These are phyloP conservation scores for Castanea mollissima DNA, from an alignment of 306 rosid species.

Conservation along the genomic window DNA sequence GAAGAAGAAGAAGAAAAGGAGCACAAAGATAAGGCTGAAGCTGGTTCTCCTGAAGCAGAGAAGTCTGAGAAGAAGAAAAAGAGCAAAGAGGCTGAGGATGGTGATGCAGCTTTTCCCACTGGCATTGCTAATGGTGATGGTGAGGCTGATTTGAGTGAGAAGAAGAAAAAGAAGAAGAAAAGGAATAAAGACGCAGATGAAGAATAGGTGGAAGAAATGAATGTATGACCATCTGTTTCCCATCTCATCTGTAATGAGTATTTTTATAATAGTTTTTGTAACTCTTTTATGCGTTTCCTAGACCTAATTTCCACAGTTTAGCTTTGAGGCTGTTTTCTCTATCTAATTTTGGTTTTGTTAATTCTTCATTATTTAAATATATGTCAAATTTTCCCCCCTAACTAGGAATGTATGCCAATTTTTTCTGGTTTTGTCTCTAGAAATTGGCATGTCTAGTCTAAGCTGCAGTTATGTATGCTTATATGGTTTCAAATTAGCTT, in stretches of 20 bases:
- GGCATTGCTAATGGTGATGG: constrained; percentile 27
- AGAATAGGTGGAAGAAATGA: constrained; percentile 27
- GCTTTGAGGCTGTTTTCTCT: not conserved
- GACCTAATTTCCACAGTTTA: constrained; percentile 13
- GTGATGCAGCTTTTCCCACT: not conserved
- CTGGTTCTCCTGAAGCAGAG: constrained; percentile 38
- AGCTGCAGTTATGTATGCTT: not conserved
- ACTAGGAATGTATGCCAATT: not conserved
- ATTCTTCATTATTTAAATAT: not conserved
- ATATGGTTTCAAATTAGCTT: not conserved
- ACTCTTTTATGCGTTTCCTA: constrained; percentile 10
- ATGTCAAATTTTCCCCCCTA: not conserved
- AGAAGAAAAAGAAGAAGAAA: constrained; percentile 59
- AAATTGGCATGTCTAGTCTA: not conserved
- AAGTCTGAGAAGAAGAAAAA: constrained; percentile 69
- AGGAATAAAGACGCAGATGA: constrained; percentile 50
- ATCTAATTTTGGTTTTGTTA: not conserved
- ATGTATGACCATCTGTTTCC: constrained; percentile 4
- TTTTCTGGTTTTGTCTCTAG: not conserved
- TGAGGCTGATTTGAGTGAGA: constrained; percentile 52
- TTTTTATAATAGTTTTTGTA: not conserved
- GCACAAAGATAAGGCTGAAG: constrained; percentile 38
- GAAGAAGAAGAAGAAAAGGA: constrained; percentile 40
- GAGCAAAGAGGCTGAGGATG: constrained; percentile 47
- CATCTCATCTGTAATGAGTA: constrained; percentile 17